Conservation (phyloP, 805 yeast species). For the Isabelozyma heimii region DNA sequence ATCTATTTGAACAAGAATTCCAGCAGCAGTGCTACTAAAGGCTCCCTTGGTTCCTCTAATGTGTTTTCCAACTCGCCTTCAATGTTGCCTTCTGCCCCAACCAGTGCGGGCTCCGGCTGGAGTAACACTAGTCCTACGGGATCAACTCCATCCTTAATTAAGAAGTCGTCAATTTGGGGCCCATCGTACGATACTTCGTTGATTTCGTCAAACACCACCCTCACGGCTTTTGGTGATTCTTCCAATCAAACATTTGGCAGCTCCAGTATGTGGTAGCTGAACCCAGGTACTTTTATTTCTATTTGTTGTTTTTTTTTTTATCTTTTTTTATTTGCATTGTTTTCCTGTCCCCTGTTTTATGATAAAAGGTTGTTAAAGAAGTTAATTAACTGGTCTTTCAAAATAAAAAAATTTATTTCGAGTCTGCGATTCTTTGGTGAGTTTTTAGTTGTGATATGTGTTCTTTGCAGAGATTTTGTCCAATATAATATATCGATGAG, state of each 20-base stretch:
- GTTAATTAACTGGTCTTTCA: not conserved
- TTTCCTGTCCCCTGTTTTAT: not conserved
- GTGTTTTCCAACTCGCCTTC: constrained; percentile 16
- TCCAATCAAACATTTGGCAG: constrained; percentile 9
- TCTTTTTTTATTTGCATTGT: constrained; percentile 3
- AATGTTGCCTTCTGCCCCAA: constrained; percentile 6
- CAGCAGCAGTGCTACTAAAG: constrained; percentile 2
- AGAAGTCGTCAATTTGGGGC: constrained; percentile 21
- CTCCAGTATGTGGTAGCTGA: constrained; percentile 16
- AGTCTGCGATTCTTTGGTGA: not conserved
- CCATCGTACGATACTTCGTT: constrained; percentile 5
- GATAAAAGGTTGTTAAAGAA: not conserved
- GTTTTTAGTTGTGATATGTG: not conserved
- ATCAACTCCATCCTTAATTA: constrained; percentile 1
- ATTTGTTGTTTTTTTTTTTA: constrained; percentile 1
- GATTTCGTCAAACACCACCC: not conserved
- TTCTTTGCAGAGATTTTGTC: too few relatives aligned
- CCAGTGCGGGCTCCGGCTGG: constrained; percentile 5
- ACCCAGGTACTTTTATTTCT: not conserved
- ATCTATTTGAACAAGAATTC: constrained; percentile 2
- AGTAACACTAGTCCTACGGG: constrained; percentile 4
- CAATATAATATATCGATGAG: too few relatives aligned
- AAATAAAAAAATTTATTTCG: not conserved
- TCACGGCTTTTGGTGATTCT: not conserved
- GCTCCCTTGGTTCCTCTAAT: constrained; percentile 1